Evolutionary conservation across 345 rosid genomes (phyloP).

Genomic region (Hibiscus mutabilis): DNA sequence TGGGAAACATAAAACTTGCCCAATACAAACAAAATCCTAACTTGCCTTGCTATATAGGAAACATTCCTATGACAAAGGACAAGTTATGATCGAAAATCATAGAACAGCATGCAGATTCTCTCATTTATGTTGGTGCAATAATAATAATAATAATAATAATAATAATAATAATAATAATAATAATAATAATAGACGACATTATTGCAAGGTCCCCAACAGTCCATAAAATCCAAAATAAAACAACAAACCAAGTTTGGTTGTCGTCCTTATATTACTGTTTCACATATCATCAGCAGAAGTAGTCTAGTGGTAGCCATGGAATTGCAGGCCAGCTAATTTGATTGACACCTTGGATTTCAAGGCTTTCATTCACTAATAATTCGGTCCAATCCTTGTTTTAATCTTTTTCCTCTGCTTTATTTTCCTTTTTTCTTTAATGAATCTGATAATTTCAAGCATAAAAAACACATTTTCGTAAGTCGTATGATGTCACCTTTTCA

Average conservation of each 20-base stretch:
- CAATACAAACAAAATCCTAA: background rate
- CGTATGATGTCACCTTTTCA: background rate
- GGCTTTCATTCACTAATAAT: background rate
- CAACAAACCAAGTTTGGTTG: background rate
- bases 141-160: no score
- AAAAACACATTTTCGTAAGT: background rate
- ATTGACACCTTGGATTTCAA: background rate
- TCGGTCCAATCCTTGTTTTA: conserved; percentile 8
- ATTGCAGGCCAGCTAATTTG: conserved; percentile 5
- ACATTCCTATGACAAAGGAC: background rate
- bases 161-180: no score
- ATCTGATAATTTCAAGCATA: background rate
- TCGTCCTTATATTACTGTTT: background rate
- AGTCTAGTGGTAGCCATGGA: background rate
- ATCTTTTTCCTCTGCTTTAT: background rate
- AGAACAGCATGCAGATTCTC: background rate
- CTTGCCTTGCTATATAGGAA: background rate
- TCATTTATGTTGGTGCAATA: background rate
- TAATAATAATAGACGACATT: no score
- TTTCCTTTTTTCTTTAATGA: background rate
- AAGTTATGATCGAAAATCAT: background rate
- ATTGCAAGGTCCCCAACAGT: background rate
- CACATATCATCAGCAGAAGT: background rate
- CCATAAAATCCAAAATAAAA: background rate
- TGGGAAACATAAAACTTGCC: background rate